Evolutionary conservation across 2,329 filamentous ascomycete genomes (phyloP).

Genomic region (Colletotrichum nymphaeae): DNA sequence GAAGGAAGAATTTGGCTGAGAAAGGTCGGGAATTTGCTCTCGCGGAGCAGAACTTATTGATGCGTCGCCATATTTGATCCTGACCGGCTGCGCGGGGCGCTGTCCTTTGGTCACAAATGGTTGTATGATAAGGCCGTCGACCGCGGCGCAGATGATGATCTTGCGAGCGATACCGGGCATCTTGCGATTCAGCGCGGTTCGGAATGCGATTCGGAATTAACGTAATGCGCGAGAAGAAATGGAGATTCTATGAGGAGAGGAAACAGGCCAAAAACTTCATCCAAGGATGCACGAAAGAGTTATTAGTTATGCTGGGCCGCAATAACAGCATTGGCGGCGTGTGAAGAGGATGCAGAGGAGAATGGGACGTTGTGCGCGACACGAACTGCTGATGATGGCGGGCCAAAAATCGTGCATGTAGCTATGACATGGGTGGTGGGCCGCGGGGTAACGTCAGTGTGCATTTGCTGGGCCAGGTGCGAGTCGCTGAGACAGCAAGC

Average conservation of each 20-base stretch:
- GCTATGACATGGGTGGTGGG: constrained; percentile 36
- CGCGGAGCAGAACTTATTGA: constrained; percentile 56
- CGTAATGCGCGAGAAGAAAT: constrained; percentile 4
- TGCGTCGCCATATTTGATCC: constrained; percentile 77
- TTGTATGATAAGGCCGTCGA: constrained; percentile 86
- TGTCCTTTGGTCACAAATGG: constrained; percentile 72
- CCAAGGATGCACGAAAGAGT: background rate
- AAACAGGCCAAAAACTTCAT: background rate
- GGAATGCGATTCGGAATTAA: background rate
- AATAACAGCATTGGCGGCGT: constrained; percentile 6
- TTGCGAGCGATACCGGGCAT: constrained; percentile 87
- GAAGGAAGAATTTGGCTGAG: constrained; percentile 61
- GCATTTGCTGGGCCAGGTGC: background rate
- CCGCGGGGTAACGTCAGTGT: constrained; percentile 35
- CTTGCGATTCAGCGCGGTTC: constrained; percentile 19
- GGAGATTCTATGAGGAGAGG: background rate
- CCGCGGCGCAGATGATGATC: constrained; percentile 81
- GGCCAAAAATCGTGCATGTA: constrained; percentile 18
- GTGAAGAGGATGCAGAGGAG: constrained; percentile 1
- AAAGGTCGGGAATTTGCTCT: constrained; percentile 57
- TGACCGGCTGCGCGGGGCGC: constrained; percentile 66
- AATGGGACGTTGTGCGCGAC: constrained; percentile 18
- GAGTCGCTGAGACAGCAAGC: background rate
- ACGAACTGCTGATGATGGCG: constrained; percentile 32
- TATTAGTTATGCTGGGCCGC: background rate